These are phyloP conservation scores for Cryptococcus sp. DNA, from an alignment of 1,284 basidiomycete genomes.

Conservation along the genomic window DNA sequence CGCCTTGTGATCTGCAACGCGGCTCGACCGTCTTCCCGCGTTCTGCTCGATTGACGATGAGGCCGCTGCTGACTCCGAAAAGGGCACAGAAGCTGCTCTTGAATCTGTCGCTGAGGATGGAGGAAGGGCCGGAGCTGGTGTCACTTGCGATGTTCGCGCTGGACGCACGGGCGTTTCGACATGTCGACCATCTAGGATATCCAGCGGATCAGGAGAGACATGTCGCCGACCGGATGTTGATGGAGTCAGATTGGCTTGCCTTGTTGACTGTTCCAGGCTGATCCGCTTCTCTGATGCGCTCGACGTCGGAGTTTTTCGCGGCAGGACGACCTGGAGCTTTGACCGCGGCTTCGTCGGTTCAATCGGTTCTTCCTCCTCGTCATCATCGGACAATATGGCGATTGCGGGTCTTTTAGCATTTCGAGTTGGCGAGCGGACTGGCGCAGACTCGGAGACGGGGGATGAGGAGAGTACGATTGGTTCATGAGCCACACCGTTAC, in stretches of 20 bases:
- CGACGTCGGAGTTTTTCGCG: background rate
- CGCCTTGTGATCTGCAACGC: conserved; percentile 23
- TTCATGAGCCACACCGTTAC: background rate
- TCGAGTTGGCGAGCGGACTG: background rate
- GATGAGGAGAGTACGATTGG: conserved; percentile 7
- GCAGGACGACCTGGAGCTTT: conserved; percentile 17
- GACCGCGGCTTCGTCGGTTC: conserved; percentile 6
- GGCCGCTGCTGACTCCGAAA: background rate
- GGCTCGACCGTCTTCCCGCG: conserved; percentile 12
- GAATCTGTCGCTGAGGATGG: background rate
- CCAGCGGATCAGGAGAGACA: conserved; percentile 15
- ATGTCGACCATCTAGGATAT: conserved; percentile 1
- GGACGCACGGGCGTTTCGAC: background rate
- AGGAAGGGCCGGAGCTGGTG: too few relatives aligned
- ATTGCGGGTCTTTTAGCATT: background rate
- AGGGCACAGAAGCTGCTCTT: too few relatives aligned
- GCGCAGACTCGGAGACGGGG: conserved; percentile 2
- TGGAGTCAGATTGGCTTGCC: too few relatives aligned
- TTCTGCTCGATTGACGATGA: background rate
- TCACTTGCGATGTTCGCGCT: background rate
- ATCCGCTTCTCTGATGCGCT: background rate
- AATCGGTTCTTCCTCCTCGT: conserved; percentile 14
- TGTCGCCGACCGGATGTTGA: background rate
- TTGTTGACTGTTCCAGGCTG: too few relatives aligned
- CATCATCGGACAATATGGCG: conserved; percentile 7